phyloP scores from a whole-genome alignment of 306 rosid genomes.

The Argentina anserina region DNA sequence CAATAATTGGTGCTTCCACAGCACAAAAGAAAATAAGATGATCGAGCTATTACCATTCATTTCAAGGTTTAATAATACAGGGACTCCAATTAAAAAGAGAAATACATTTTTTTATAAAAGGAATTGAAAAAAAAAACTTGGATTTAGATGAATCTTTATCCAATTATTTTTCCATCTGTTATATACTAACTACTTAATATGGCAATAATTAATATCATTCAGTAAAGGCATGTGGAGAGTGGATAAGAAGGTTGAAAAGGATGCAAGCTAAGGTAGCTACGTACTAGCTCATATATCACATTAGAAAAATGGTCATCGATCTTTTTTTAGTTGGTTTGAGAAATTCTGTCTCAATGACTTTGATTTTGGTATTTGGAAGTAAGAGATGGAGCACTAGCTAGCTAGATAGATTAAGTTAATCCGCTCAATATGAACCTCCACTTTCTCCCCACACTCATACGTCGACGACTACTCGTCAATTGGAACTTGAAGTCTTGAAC shows the following conservation, averaged over 20 bases:
- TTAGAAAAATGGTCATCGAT: neutral
- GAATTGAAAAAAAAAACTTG: too few relatives aligned
- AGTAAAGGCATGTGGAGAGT: too few relatives aligned
- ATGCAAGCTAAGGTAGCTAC: constrained; percentile 6
- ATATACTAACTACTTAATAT: too few relatives aligned
- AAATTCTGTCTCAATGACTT: constrained; percentile 25
- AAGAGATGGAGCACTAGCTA: neutral
- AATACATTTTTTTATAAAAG: too few relatives aligned
- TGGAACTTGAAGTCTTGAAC: neutral
- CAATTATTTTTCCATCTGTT: neutral
- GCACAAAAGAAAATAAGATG: too few relatives aligned
- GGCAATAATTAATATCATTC: too few relatives aligned
- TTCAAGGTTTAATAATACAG: too few relatives aligned
- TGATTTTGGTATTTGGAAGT: neutral
- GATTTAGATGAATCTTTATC: neutral
- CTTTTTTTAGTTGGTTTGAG: constrained; percentile 19
- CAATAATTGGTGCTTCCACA: neutral
- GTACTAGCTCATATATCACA: neutral
- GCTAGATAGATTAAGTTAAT: neutral
- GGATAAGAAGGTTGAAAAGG: neutral
- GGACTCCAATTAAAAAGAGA: too few relatives aligned
- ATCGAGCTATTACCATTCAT: too few relatives aligned
- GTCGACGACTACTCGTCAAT: neutral
- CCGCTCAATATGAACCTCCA: neutral
- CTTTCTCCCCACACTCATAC: neutral